phyloP scores from a whole-genome alignment of 2,329 filamentous ascomycete genomes.

The Xylariomycetidae sp. region DNA sequence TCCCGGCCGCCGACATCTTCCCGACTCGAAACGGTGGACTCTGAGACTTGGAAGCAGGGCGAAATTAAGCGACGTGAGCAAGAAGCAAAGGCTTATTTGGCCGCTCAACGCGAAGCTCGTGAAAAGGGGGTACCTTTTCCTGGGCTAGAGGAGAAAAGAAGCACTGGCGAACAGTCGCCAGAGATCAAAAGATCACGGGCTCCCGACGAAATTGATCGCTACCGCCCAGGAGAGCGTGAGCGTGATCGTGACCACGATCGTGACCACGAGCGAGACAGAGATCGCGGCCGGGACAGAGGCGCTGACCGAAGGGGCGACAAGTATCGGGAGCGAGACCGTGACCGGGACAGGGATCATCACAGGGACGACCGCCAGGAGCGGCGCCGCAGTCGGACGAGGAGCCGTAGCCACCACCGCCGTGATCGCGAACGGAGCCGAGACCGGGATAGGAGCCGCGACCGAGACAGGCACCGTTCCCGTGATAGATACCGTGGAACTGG shows the following conservation, averaged over 20 bases:
- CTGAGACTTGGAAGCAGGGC: slow-evolving; percentile 53
- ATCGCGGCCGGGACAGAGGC: slow-evolving; percentile 8
- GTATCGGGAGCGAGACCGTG: slow-evolving; percentile 12
- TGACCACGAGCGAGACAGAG: slow-evolving; percentile 14
- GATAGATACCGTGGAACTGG: slow-evolving; percentile 48
- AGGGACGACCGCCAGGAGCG: slow-evolving; percentile 17
- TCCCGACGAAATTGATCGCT: slow-evolving; percentile 40
- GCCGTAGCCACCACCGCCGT: slow-evolving; percentile 27
- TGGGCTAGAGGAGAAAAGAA: slow-evolving; percentile 49
- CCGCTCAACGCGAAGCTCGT: slow-evolving; percentile 54
- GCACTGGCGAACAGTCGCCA: slow-evolving; percentile 37
- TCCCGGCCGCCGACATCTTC: slow-evolving; percentile 37
- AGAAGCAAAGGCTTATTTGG: slow-evolving; percentile 59
- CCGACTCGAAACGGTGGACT: slow-evolving; percentile 35
- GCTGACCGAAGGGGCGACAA: slow-evolving; percentile 3
- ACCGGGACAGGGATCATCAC: slow-evolving; percentile 12
- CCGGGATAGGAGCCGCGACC: slow-evolving; percentile 28
- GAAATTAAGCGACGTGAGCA: slow-evolving; percentile 57
- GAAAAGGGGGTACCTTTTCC: slow-evolving; percentile 53
- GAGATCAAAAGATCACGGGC: slow-evolving; percentile 33
- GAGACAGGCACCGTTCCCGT: slow-evolving; percentile 33
- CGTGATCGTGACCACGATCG: slow-evolving; percentile 13
- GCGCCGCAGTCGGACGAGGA: slow-evolving; percentile 22
- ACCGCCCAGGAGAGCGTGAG: slow-evolving; percentile 38
- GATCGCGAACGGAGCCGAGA: slow-evolving; percentile 27